Conservation (phyloP, 352 stramenopile genomes). For the Phytophthora aleatoria region DNA sequence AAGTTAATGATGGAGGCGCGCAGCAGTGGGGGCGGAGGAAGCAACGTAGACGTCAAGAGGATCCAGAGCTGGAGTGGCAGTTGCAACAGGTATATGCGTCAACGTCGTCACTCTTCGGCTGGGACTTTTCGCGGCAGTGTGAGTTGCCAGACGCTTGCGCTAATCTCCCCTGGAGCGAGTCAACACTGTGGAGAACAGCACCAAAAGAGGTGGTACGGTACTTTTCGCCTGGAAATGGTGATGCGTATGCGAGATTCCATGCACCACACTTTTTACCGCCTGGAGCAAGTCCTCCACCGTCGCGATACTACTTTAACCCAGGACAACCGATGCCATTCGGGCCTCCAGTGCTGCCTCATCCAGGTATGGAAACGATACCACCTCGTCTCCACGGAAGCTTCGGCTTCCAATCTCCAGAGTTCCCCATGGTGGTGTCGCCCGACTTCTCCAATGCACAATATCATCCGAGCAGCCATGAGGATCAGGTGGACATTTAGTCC, state of each 20-base stretch:
- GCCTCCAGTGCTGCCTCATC: slow-evolving; percentile 14
- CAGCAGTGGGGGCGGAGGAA: slow-evolving; percentile 30
- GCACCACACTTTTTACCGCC: slow-evolving; percentile 20
- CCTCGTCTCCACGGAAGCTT: slow-evolving; percentile 16
- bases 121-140: slow-evolving; percentile 70
- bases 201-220: slow-evolving; percentile 78
- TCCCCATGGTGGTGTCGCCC: slow-evolving; percentile 38
- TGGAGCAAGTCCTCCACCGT: slow-evolving; percentile 24
- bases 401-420: slow-evolving; percentile 20
- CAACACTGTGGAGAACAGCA: slow-evolving; percentile 65
- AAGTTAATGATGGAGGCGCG: slow-evolving; percentile 15
- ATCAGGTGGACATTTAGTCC: slow-evolving; percentile 22
- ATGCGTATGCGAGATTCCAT: slow-evolving; percentile 36
- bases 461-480: slow-evolving; percentile 20
- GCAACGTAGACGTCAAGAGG: slow-evolving; percentile 50
- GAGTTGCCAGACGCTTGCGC: slow-evolving; percentile 35
- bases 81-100: slow-evolving; percentile 79
- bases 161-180: slow-evolving; percentile 49
- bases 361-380: slow-evolving; percentile 9
- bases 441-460: slow-evolving; percentile 36
- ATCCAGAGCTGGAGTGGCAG: slow-evolving; percentile 64
- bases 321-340: slow-evolving; percentile 14
- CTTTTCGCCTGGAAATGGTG: slow-evolving; percentile 47
- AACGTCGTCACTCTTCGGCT: slow-evolving; percentile 71
- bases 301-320: slow-evolving; percentile 60